phyloP scores from a whole-genome alignment of 148 eudicot genomes.

The Persicaria maculosa region DNA sequence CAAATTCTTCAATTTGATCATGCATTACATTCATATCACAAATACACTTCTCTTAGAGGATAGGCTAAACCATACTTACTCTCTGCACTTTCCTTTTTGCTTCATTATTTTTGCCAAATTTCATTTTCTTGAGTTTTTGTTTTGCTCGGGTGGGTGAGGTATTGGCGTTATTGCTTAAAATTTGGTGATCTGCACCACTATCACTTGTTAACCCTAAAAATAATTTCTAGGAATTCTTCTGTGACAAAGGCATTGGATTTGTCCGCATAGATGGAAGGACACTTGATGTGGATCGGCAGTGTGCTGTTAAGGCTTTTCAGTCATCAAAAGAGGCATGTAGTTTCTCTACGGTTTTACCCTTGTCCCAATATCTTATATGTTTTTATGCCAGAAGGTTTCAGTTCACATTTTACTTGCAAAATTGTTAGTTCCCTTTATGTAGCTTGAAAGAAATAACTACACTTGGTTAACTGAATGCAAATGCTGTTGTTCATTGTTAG shows the following conservation, averaged over 20 bases:
- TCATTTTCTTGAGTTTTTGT: not conserved
- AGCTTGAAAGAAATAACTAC: not conserved
- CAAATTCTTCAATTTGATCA: conserved; percentile 2
- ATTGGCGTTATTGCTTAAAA: not conserved
- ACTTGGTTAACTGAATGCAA: not conserved
- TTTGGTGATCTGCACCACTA: conserved; percentile 1
- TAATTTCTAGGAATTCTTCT: conserved; percentile 56
- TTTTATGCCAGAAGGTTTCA: not conserved
- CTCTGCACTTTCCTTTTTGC: not conserved
- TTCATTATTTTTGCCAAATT: not conserved
- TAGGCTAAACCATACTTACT: not conserved
- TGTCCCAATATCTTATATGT: not conserved
- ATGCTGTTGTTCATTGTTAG: not conserved
- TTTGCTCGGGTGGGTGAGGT: not conserved
- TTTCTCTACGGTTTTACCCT: not conserved
- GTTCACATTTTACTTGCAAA: not conserved
- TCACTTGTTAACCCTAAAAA: not conserved
- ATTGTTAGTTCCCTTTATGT: not conserved
- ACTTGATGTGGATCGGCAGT: conserved; percentile 58
- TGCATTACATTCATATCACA: not conserved
- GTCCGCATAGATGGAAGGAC: conserved; percentile 73
- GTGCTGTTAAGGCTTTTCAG: conserved; percentile 68
- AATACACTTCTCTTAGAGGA: conserved; percentile 1
- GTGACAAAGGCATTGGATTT: conserved; percentile 64
- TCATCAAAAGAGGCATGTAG: conserved; percentile 55